A percentile compares a stretch with the other conserved stretches of the same genome.
Conservation (phyloP, 2,329 filamentous ascomycete genomes). For the Capronia epimyces region DNA sequence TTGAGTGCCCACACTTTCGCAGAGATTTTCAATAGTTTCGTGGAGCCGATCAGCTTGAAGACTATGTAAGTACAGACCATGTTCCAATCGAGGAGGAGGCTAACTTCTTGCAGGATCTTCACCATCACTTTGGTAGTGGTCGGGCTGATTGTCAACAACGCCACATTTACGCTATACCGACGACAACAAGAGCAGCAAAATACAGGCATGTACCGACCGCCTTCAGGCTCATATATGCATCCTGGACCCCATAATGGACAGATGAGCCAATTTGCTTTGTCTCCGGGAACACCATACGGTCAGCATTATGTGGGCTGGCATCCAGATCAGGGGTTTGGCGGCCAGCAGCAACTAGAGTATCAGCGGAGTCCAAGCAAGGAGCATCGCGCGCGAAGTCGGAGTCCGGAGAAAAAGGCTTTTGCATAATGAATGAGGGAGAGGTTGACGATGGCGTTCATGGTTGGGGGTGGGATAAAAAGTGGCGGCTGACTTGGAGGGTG, state of each 20-base stretch:
- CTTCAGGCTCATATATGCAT: conserved; percentile 24
- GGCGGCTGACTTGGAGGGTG: neutral
- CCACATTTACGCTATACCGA: conserved; percentile 27
- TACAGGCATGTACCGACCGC: conserved; percentile 16
- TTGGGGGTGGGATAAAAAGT: too few species aligned
- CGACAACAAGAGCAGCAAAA: conserved; percentile 25
- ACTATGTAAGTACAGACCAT: conserved; percentile 52
- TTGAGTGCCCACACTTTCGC: conserved; percentile 84
- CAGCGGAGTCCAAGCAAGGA: conserved; percentile 28
- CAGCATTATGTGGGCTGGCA: conserved; percentile 25
- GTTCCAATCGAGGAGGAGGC: neutral
- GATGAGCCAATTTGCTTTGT: conserved; percentile 17
- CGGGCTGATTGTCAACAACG: conserved; percentile 27
- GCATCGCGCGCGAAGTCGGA: conserved; percentile 23
- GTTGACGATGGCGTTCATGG: neutral
- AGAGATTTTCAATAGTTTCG: conserved; percentile 87
- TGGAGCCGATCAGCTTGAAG: conserved; percentile 85
- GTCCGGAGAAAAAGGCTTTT: conserved; percentile 27
- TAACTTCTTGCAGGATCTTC: conserved; percentile 23
- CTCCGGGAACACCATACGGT: conserved; percentile 19
- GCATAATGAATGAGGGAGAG: neutral
- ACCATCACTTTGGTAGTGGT: conserved; percentile 25
- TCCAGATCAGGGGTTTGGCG: conserved; percentile 8
- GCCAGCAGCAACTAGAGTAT: conserved; percentile 26
- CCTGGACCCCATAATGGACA: conserved; percentile 13